Evolutionary conservation across 2,329 filamentous ascomycete genomes (phyloP).

Genomic region (Aphanocladium album): DNA sequence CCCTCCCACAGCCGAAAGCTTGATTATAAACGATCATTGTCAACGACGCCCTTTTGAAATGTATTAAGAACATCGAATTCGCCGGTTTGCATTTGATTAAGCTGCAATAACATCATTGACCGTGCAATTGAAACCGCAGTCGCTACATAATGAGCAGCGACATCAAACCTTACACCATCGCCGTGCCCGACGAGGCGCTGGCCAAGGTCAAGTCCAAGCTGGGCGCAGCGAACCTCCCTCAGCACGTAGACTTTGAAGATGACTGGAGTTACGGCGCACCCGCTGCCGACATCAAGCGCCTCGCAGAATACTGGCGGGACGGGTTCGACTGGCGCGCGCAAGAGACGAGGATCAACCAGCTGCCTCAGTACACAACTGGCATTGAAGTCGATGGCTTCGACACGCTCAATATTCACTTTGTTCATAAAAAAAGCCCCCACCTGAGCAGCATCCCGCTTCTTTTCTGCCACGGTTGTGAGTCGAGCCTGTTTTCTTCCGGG

Average conservation of each 20-base stretch:
- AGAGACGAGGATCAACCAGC: conserved; percentile 49
- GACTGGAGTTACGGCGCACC: conserved; percentile 21
- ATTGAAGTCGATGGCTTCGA: conserved; percentile 51
- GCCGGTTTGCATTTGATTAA: neutral
- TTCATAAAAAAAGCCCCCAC: conserved; percentile 48
- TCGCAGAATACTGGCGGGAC: conserved; percentile 26
- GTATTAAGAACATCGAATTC: too few species aligned
- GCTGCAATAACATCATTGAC: neutral
- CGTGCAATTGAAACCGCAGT: too few species aligned
- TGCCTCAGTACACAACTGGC: conserved; percentile 48
- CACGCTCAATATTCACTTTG: conserved; percentile 54
- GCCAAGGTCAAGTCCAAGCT: conserved; percentile 23
- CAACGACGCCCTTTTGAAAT: too few species aligned
- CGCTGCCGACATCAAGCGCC: conserved; percentile 21
- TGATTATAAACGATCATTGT: too few species aligned
- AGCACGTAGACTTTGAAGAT: conserved; percentile 13
- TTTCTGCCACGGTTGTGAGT: conserved; percentile 34
- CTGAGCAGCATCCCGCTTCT: conserved; percentile 54
- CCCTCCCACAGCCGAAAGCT: too few species aligned
- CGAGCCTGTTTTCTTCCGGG: too few species aligned
- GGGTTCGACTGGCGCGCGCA: conserved; percentile 54
- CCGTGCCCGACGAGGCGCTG: conserved; percentile 22
- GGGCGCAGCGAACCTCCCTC: conserved; percentile 17
- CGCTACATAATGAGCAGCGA: conserved; percentile 6
- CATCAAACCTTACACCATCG: conserved; percentile 26